Conservation (phyloP, 2,329 filamentous ascomycete species). For the Hymenoscyphus infarciens region DNA sequence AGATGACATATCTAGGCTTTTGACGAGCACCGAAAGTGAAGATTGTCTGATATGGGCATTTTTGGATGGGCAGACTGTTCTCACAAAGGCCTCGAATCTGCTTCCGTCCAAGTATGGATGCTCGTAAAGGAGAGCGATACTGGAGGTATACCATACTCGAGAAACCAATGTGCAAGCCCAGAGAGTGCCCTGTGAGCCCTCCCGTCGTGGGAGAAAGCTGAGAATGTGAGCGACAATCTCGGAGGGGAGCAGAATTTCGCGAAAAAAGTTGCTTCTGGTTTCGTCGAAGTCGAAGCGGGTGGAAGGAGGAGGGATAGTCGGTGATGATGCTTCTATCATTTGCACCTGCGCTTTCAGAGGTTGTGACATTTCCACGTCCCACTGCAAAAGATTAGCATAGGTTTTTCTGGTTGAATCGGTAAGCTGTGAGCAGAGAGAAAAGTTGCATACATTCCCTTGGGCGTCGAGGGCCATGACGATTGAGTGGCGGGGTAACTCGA, state of each 20-base stretch:
- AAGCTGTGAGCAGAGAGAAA: too few relatives aligned
- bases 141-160: slow-evolving; percentile 32
- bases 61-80: slow-evolving; percentile 36
- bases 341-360: slow-evolving; percentile 18
- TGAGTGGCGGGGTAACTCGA: neutral
- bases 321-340: neutral
- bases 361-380: slow-evolving; percentile 34
- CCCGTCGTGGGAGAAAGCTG: slow-evolving; percentile 27
- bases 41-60: slow-evolving; percentile 36
- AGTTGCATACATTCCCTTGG: slow-evolving; percentile 25
- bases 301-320: neutral
- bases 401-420: too few relatives aligned
- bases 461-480: slow-evolving; percentile 30
- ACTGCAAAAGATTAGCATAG: slow-evolving; percentile 8
- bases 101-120: slow-evolving; percentile 29
- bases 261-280: slow-evolving; percentile 6
- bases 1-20: slow-evolving; percentile 33
- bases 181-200: slow-evolving; percentile 26
- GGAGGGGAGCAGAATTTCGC: slow-evolving; percentile 31
- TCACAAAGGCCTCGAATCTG: slow-evolving; percentile 34
- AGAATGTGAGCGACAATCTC: slow-evolving; percentile 35
- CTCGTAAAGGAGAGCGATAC: slow-evolving; percentile 29
- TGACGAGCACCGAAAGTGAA: slow-evolving; percentile 31
- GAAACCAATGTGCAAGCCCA: slow-evolving; percentile 33
- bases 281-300: neutral